Conservation (phyloP, 768 basidiomycete genomes). For the Leucosporidium scottii region DNA sequence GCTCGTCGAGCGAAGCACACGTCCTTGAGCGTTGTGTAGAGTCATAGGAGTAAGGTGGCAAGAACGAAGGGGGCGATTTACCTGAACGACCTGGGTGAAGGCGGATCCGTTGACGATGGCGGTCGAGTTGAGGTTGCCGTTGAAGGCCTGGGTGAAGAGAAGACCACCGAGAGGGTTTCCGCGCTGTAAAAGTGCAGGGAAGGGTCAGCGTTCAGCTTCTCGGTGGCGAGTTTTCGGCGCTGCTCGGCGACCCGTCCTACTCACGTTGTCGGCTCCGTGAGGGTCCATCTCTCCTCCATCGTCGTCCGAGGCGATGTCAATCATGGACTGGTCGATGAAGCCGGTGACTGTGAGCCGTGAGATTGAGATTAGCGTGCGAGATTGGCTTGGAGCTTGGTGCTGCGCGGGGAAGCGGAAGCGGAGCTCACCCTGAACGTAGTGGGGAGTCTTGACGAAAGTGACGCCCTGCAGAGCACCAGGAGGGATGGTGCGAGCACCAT, state of each 20-base stretch:
- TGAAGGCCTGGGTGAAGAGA: conserved; percentile 57
- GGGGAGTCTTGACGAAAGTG: conserved; percentile 56
- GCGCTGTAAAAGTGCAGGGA: conserved; percentile 41
- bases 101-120: conserved; percentile 37
- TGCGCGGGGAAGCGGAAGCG: too few relatives aligned
- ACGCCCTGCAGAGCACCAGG: conserved; percentile 57
- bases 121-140: conserved; percentile 45
- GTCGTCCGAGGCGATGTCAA: conserved; percentile 54
- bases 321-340: conserved; percentile 55
- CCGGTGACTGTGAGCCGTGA: conserved; percentile 46
- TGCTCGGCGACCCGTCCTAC: not conserved
- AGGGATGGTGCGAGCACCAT: conserved; percentile 68
- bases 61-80: too few relatives aligned
- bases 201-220: not conserved
- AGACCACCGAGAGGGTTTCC: conserved; percentile 55
- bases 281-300: conserved; percentile 64
- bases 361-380: too few relatives aligned
- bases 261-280: conserved; percentile 58
- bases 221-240: too few relatives aligned
- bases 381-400: too few relatives aligned
- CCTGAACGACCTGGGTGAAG: conserved; percentile 23
- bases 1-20: too few relatives aligned
- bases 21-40: too few relatives aligned
- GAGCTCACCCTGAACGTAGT: conserved; percentile 36
- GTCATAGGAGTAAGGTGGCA: conserved; percentile 49